Percentiles rank a stretch among this genome's conserved stretches.
Evolutionary conservation across 2,329 filamentous ascomycete genomes (phyloP).

Genomic region (Colletotrichum abscissum): DNA sequence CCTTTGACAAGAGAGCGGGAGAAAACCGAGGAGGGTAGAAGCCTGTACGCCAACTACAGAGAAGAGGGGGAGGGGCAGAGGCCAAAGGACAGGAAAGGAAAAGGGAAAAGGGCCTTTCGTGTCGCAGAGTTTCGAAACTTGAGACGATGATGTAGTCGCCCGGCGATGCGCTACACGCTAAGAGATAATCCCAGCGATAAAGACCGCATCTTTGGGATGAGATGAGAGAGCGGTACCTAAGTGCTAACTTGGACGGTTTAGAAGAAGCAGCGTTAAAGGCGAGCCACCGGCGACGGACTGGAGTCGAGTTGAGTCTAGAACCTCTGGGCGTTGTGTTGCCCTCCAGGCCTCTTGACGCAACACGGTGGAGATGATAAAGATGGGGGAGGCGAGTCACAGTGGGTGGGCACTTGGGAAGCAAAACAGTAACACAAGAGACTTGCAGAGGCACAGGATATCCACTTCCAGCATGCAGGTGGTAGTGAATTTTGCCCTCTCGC

Average conservation of each 20-base stretch:
- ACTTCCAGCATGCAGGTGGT: not conserved
- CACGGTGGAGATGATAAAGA: slow-evolving; percentile 5
- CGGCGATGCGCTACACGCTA: slow-evolving; percentile 15
- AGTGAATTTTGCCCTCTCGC: not conserved
- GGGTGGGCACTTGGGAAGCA: too few relatives aligned
- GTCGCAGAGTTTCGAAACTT: slow-evolving; percentile 28
- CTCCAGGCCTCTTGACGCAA: not conserved
- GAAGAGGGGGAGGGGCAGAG: not conserved
- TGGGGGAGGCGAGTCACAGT: not conserved
- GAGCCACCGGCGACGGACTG: not conserved
- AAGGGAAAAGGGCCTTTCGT: slow-evolving; percentile 14
- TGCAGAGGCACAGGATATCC: slow-evolving; percentile 6
- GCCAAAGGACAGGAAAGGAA: not conserved
- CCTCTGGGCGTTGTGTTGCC: not conserved
- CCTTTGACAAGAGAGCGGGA: slow-evolving; percentile 7
- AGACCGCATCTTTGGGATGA: not conserved
- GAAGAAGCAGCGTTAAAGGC: not conserved
- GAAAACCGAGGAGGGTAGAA: not conserved
- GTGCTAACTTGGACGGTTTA: not conserved
- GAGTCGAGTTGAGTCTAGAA: slow-evolving; percentile 10
- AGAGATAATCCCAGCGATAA: not conserved
- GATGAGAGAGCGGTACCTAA: not conserved
- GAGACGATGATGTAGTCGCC: slow-evolving; percentile 22
- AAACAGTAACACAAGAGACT: not conserved
- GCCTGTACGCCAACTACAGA: not conserved